Base-by-base conservation (phyloP, 2,329 filamentous ascomycete species). In the Hymenoscyphus repandus region DNA sequence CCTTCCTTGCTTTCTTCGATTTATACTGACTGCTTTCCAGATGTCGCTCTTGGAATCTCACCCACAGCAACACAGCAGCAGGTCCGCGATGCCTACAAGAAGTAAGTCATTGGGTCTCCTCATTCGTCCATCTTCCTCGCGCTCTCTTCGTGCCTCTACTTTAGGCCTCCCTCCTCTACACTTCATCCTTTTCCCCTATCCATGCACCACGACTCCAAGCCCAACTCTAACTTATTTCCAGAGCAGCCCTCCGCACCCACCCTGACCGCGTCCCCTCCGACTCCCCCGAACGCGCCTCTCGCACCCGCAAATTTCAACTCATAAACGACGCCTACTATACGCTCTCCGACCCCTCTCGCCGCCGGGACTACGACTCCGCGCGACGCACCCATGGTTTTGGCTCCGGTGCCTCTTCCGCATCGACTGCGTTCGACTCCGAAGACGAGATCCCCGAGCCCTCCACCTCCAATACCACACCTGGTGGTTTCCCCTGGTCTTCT, bases 311-410 rank as follows among this genome's bases (percentile, higher is more conserved):
- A 66, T 96, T 96, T 74, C 90, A 96, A 69, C 81, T 88, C 58
- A 88, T 96, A 64, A 95, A 95, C 72, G 90, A 95, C 65, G 90
- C 90, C 56, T 96, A 95, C 75, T 95, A 89, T 69, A 91, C 88
- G 0, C 83, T 97, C 27, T 95, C 88, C 0, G 91, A 97, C 67
- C 66, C 84, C 7, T 71, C 75, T 0, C 82, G 92, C 27, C 83
- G 92, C 47, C 78, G 82, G 54, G 90, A 96, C 53, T 97, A 96
- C 72, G 92, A 97, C 65, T 75, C 80, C 47, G 82, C 90, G 52
- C 80, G 86, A 34, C 71, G 65, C 46, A 79, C 81, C 60, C 80
- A 80, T 64, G 73, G 74, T n/a, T 64, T 69, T 44, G 65, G 69
- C 15, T 60, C 64, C n/a, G 68, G 68, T 45, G 65, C 71, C 20